Conservation (phyloP, 139 green algal genomes). For the Chlamydomonas sphaeroides region DNA sequence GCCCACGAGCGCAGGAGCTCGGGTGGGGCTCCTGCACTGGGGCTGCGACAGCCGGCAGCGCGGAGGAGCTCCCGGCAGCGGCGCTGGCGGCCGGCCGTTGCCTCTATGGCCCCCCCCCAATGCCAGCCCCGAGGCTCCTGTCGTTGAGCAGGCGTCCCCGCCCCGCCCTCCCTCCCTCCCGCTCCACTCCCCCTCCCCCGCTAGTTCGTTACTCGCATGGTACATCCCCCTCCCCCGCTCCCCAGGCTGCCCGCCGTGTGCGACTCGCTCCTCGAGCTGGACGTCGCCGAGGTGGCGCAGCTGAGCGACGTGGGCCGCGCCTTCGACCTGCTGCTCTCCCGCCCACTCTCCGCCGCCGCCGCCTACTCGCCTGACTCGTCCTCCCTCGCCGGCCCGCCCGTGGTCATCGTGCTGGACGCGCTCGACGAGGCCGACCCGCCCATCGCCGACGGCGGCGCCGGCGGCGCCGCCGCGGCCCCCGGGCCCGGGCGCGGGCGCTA, state of each 20-base stretch:
- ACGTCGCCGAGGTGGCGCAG: constrained; percentile 22
- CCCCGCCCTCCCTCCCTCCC: no score
- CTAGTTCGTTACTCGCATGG: no score
- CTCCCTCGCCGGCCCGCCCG: neutral
- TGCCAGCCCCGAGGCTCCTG: no score
- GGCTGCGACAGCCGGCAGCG: no score
- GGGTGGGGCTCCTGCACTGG: no score
- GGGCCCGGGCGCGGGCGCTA: neutral
- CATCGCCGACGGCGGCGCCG: neutral
- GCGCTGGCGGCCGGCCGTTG: no score
- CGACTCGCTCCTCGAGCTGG: neutral
- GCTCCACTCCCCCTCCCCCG: no score
- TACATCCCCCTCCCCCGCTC: neutral
- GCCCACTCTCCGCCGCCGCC: neutral
- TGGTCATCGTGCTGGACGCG: constrained; percentile 14
- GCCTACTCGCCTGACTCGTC: neutral
- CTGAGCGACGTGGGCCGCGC: neutral
- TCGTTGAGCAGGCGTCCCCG: no score
- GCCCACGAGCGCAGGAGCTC: no score
- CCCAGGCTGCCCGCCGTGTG: neutral
- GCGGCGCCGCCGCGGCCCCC: neutral
- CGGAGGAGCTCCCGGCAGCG: no score
- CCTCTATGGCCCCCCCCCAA: no score
- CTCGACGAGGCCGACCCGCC: constrained; percentile 30
- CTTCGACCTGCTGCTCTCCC: constrained; percentile 16